Conservation (phyloP, 768 basidiomycete species). For the Termitomyces sp. region DNA sequence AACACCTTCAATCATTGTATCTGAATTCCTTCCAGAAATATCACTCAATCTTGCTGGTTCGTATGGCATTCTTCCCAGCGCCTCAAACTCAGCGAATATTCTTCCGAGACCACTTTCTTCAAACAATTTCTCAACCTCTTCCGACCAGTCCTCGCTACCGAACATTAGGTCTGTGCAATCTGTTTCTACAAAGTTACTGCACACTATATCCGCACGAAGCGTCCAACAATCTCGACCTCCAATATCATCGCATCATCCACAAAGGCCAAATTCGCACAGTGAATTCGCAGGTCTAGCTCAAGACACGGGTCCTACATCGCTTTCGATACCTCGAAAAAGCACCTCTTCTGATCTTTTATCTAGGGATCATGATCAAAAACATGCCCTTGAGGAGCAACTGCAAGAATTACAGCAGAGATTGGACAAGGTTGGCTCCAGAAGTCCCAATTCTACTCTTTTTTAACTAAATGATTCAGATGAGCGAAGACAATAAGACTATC, state of each 20-base stretch:
- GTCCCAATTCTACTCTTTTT: slow-evolving; percentile 5
- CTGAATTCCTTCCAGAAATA: slow-evolving; percentile 59
- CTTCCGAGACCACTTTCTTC: not conserved
- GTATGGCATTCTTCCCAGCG: slow-evolving; percentile 36
- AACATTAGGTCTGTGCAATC: not conserved
- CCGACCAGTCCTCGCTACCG: not conserved
- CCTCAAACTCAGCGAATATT: not conserved
- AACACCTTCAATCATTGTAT: slow-evolving; percentile 28
- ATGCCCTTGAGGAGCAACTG: slow-evolving; percentile 19
- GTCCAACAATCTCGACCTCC: slow-evolving; percentile 12
- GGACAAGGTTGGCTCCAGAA: slow-evolving; percentile 36
- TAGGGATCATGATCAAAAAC: not conserved
- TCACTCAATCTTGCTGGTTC: slow-evolving; percentile 54
- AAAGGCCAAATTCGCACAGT: not conserved
- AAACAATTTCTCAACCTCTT: not conserved
- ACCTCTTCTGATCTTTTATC: not conserved
- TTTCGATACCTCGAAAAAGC: not conserved
- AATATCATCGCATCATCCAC: slow-evolving; percentile 4
- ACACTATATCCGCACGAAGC: not conserved
- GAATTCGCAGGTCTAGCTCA: not conserved
- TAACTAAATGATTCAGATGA: slow-evolving; percentile 34
- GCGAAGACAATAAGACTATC: slow-evolving; percentile 41
- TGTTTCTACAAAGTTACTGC: not conserved
- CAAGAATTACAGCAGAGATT: slow-evolving; percentile 32
- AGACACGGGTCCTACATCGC: not conserved